phyloP scores from a whole-genome alignment of 805 yeast genomes.

The Saccharomyces eubayanus region DNA sequence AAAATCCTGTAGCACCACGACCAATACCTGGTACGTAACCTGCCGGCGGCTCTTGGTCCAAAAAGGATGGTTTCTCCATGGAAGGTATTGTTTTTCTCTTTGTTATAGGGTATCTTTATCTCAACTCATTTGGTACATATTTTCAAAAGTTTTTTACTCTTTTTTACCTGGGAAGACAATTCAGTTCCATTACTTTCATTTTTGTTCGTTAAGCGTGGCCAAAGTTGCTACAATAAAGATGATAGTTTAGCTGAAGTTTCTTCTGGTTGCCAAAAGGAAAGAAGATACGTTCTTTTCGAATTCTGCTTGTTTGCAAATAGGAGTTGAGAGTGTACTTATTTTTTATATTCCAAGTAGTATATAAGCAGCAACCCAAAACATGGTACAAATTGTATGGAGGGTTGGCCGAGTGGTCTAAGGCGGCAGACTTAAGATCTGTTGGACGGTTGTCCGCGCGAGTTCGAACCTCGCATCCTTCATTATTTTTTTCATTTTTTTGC shows the following conservation, averaged over 20 bases:
- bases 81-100: not conserved
- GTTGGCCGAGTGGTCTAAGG: conserved; percentile 33
- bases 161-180: not conserved
- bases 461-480: conserved; percentile 26
- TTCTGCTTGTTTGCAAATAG: too few relatives aligned
- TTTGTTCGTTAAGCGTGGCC: not conserved
- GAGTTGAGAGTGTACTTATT: too few relatives aligned
- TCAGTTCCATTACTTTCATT: too few relatives aligned
- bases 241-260: too few relatives aligned
- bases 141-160: not conserved
- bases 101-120: not conserved
- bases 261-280: too few relatives aligned
- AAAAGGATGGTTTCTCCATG: conserved; percentile 52
- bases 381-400: conserved; percentile 14
- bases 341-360: too few relatives aligned
- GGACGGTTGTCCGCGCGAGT: conserved; percentile 30
- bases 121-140: not conserved
- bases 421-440: conserved; percentile 31
- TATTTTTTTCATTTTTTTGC: conserved; percentile 18
- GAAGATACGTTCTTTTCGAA: too few relatives aligned
- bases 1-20: conserved; percentile 90
- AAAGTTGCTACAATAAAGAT: not conserved
- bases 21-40: conserved; percentile 91
- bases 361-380: too few relatives aligned
- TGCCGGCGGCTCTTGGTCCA: conserved; percentile 79